These are phyloP conservation scores for Pichia sporocuriosa DNA, from an alignment of 805 yeast species.

Conservation along the genomic window DNA sequence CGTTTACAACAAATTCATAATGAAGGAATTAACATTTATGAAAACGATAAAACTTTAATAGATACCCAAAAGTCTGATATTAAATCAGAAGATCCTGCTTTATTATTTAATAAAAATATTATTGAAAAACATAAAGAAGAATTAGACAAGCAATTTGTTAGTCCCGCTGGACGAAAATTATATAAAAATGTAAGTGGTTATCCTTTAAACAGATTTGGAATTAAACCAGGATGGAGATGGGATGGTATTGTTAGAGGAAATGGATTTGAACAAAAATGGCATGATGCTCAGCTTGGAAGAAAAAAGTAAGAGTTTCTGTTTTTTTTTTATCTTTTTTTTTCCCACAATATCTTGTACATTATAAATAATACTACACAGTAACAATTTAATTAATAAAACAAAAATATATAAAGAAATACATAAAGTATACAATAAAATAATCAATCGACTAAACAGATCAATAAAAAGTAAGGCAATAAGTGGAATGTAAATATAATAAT, in stretches of 20 bases:
- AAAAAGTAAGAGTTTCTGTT: slow-evolving; percentile 14
- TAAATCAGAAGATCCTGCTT: slow-evolving; percentile 61
- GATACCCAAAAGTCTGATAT: slow-evolving; percentile 27
- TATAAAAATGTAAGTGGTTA: slow-evolving; percentile 40
- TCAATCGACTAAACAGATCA: too few relatives aligned
- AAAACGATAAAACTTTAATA: slow-evolving; percentile 36
- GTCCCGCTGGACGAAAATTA: slow-evolving; percentile 44
- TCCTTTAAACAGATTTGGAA: slow-evolving; percentile 67
- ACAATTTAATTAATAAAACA: too few relatives aligned
- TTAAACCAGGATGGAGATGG: slow-evolving; percentile 81
- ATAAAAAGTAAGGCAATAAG: too few relatives aligned
- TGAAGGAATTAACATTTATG: slow-evolving; percentile 27
- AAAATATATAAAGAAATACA: too few relatives aligned
- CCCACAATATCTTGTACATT: too few relatives aligned
- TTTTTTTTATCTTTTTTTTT: not conserved
- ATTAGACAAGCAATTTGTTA: slow-evolving; percentile 15
- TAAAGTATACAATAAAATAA: too few relatives aligned
- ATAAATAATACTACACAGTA: too few relatives aligned
- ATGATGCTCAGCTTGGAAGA: slow-evolving; percentile 26
- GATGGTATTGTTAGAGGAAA: slow-evolving; percentile 87
- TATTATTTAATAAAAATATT: slow-evolving; percentile 34
- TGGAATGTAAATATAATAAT: too few relatives aligned
- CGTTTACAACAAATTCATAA: slow-evolving; percentile 24
- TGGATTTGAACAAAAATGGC: slow-evolving; percentile 70
- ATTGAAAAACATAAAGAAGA: slow-evolving; percentile 15